Evolutionary conservation across 2,329 filamentous ascomycete species (phyloP), one percentile per base, ranked within the genome.

Genomic region (Chaetomium sp.): DNA sequence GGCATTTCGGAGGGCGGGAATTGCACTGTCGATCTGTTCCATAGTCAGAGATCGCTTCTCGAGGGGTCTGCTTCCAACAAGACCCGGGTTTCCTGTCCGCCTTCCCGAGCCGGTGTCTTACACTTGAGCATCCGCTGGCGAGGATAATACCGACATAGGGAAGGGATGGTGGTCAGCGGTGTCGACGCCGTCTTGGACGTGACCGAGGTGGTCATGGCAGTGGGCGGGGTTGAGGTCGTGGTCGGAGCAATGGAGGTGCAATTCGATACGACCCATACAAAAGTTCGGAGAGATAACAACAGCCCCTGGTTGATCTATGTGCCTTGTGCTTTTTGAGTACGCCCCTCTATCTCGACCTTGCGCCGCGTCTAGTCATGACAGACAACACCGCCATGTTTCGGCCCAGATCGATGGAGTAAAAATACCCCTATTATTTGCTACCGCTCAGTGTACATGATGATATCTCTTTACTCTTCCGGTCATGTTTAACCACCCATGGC

Each of bases 51-150:
- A 53, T 13, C 47, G 31, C 16, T 53, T 60, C 31, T 60, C 49
- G 5, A 60, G 57, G 57, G 57, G 57, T 16, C 42, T 60, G 21
- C 57, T 60, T 53, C 57, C 57, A 27, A 29, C 57, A 42, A 51
- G 57, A 25, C 47, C 47, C 33, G 58, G 58, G 23, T 60, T 60
- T 29, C 29, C 49, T 42, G 47, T 50, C 29, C 47, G 19, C 9
- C n/a, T 59, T 35, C 57, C 57, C 27, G 21, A 59, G 45, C 57
- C 57, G 21, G 57, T 59, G 25, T 35, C 45, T 51, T 51, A 59
- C n/a, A 50, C 7, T 23, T 59, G 57, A 59, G 57, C 4, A 38
- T 35, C 4, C 13, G 12, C 10, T 35, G 4, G 33, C 7, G 31
- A 33, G 31, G 31, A 13, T 35, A n/a, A n/a, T n/a, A n/a, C n/a